These are phyloP conservation scores for Gillenia trifoliata DNA, from an alignment of 306 rosid genomes.

Conservation along the genomic window DNA sequence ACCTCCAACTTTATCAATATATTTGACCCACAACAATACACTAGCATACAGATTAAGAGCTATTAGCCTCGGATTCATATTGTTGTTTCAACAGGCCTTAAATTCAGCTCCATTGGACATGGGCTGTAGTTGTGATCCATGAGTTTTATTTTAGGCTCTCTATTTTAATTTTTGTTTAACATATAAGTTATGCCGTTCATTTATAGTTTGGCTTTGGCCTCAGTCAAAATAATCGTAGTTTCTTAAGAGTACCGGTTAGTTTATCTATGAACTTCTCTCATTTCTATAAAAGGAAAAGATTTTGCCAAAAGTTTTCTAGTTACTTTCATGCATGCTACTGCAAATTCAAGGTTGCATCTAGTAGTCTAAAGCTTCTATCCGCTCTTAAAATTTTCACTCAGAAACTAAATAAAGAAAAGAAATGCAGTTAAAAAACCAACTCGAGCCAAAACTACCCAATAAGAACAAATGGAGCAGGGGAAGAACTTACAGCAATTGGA, in stretches of 20 bases:
- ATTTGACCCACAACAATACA: background rate
- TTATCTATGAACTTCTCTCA: background rate
- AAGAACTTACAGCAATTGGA: conserved; percentile 77
- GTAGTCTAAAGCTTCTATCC: background rate
- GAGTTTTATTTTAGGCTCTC: background rate
- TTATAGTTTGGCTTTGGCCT: background rate
- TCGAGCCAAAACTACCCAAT: conserved; percentile 1
- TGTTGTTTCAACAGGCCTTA: background rate
- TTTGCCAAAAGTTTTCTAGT: background rate
- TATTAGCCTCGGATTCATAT: background rate
- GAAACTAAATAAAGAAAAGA: background rate
- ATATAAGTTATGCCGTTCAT: background rate
- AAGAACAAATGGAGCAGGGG: conserved; percentile 15
- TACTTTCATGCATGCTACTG: background rate
- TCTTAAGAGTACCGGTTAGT: background rate
- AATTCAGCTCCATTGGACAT: background rate
- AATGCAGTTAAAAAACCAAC: background rate
- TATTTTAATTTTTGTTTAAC: background rate
- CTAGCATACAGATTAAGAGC: background rate
- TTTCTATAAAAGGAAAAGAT: background rate
- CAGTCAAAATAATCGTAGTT: background rate
- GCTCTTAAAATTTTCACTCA: background rate
- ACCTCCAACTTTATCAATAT: background rate
- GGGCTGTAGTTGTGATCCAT: background rate
- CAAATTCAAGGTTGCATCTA: background rate